These are phyloP conservation scores for Rhypophila decipiens DNA, from an alignment of 495 filamentous ascomycete genomes.

Conservation along the genomic window DNA sequence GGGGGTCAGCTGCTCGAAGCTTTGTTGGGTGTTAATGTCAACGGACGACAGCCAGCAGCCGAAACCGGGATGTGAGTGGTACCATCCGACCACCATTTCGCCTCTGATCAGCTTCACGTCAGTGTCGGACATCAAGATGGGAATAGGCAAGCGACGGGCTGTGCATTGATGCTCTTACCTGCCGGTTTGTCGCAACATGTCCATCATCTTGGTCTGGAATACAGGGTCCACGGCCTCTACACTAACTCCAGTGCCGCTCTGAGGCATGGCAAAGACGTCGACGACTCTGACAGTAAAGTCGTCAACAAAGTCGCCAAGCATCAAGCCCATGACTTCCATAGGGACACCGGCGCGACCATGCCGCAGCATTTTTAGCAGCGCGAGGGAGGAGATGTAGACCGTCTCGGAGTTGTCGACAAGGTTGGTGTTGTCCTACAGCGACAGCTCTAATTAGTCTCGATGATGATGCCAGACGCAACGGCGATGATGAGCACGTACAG, in stretches of 20 bases:
- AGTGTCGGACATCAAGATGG: background rate
- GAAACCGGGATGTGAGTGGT: conserved; percentile 98
- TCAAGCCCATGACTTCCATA: conserved; percentile 99
- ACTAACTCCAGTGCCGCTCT: conserved; percentile 95
- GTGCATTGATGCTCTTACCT: conserved; percentile 52
- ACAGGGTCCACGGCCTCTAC: conserved; percentile 97
- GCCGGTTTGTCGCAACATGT: conserved; percentile 95
- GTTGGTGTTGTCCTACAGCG: conserved; percentile 76
- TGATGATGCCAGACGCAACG: too few relatives aligned
- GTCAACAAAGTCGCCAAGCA: conserved; percentile 98
- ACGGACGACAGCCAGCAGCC: conserved; percentile 98
- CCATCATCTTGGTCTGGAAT: conserved; percentile 99
- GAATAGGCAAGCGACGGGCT: background rate
- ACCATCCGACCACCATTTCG: conserved; percentile 97
- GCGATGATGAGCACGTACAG: conserved; percentile 65
- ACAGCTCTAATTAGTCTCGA: too few relatives aligned
- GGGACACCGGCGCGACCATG: conserved; percentile 96
- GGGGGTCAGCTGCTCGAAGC: conserved; percentile 94
- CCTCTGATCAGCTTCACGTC: too few relatives aligned
- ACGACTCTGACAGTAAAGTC: conserved; percentile 97
- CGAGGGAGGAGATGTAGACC: conserved; percentile 96
- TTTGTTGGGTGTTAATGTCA: conserved; percentile 99
- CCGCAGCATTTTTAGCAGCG: conserved; percentile 95
- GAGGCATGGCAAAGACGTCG: conserved; percentile 99
- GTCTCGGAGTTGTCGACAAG: conserved; percentile 99